phyloP scores from a whole-genome alignment of 75 land plant species.

The Gnetum montanum region DNA sequence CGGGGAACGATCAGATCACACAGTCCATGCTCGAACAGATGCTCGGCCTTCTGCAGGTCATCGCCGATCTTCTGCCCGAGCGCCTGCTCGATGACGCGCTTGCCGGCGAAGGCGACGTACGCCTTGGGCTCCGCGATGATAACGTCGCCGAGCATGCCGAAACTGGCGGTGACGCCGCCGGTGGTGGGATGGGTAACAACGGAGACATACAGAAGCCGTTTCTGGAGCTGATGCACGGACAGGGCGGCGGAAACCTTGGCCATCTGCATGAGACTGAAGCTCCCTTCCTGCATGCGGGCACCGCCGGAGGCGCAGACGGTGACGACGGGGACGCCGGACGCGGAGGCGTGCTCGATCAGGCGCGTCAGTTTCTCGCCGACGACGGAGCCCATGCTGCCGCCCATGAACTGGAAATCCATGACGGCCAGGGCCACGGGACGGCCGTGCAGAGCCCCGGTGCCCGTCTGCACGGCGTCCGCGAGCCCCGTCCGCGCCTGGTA shows the following conservation, averaged over 20 bases:
- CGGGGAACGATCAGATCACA: no score
- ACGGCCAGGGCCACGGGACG: background rate
- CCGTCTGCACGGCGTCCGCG: background rate
- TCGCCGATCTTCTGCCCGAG: background rate
- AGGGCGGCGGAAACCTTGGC: constrained; percentile 14
- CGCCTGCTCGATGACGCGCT: constrained; percentile 10
- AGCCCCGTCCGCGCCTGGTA: background rate
- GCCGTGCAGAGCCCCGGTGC: no score
- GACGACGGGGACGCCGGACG: constrained; percentile 6
- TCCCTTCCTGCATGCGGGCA: constrained; percentile 24
- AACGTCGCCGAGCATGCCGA: constrained; percentile 16
- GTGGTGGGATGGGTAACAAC: constrained; percentile 15
- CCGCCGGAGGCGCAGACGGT: constrained; percentile 18
- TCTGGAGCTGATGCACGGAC: constrained; percentile 7
- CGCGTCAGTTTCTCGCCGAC: constrained; percentile 11
- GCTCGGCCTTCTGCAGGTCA: background rate
- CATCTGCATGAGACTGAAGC: constrained; percentile 22
- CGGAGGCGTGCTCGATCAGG: constrained; percentile 3
- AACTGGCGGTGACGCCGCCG: constrained; percentile 20
- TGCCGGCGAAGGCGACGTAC: constrained; percentile 9
- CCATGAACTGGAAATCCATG: constrained; percentile 26
- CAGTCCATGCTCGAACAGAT: constrained; percentile 1
- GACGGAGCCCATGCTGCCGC: constrained; percentile 16
- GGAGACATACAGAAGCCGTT: constrained; percentile 12
- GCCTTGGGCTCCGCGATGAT: constrained; percentile 8